Base-by-base conservation (phyloP, 1,284 basidiomycete species). In the Rhodotorula sp. region DNA sequence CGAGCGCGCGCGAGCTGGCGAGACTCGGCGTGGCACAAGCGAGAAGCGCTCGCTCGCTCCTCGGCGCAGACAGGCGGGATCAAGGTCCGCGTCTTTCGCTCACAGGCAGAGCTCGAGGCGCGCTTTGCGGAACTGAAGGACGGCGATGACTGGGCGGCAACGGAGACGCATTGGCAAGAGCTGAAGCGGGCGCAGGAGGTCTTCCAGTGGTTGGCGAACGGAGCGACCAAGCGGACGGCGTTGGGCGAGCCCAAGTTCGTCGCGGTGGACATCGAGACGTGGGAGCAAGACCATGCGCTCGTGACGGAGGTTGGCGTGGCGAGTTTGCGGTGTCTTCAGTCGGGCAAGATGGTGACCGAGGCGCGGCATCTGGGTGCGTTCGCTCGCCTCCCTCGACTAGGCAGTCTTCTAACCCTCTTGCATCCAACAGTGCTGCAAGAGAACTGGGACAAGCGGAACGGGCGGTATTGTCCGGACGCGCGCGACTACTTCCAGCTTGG, bases 401-500 rank as follows among this genome's bases (percentile, higher is more conserved):
- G 8, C 15, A 5, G 4, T 3, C 2, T 47, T 27, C 27, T n/a
- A 15, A 48, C 47, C 29, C 52, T 36, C n/a, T 17, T 49, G 2
- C 24, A 39, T 2, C 58, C 19, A 8, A 13, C 36, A 67, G 73
- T 74, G 62, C 85, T 91, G 34, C 83, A 86, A 65, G 89, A 90
- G 72, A 82, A 86, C 73, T 81, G 80, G 62, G 77, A 80, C 51
- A 88, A 85, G 70, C 81, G 79, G 29, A 90, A 91, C 77, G 83
- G 83, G 5, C 81, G 82, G 51, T 92, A 85, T 76, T 88, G 91
- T 4, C 81, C 82, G 8, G 83, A 89, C 68, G 81, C 87, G 73
- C 83, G 85, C 65, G 83, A 87, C 89, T 78, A 85, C 67, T 92
- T 87, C 75, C 82, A 82, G 54, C 90, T 89, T 71, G 90, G 91